Evolutionary conservation across 2,329 filamentous ascomycete genomes (phyloP).

Genomic region (Diaporthe vaccinii): DNA sequence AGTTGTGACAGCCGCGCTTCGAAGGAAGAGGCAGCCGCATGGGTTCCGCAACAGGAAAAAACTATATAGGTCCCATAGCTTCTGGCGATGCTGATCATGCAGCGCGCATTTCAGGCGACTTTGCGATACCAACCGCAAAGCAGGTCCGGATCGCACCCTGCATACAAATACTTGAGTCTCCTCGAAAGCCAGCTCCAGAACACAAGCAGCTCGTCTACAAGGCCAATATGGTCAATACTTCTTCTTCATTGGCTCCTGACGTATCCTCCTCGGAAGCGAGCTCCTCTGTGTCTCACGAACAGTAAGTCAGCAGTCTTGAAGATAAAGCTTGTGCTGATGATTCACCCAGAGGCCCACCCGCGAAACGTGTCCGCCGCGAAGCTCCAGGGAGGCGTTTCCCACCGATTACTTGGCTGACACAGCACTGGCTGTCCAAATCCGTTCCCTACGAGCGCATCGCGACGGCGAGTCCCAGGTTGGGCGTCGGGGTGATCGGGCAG

Average conservation of each 20-base stretch:
- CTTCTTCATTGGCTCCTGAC: constrained; percentile 11
- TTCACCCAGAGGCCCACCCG: constrained; percentile 11
- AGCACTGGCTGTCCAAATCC: constrained; percentile 43
- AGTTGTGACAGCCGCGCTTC: background rate
- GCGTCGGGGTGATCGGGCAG: constrained; percentile 47
- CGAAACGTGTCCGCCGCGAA: constrained; percentile 20
- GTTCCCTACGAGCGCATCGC: constrained; percentile 50
- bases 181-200: background rate
- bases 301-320: constrained; percentile 2
- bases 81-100: background rate
- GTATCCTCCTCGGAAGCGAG: background rate
- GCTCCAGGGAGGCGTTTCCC: constrained; percentile 39
- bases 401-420: constrained; percentile 44
- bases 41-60: background rate
- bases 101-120: background rate
- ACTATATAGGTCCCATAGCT: background rate
- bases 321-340: background rate
- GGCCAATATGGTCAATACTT: constrained; percentile 21
- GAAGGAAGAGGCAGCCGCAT: constrained; percentile 30
- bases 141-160: background rate
- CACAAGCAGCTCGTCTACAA: background rate
- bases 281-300: background rate
- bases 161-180: background rate
- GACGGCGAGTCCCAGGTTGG: constrained; percentile 44
- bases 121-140: background rate